Conservation (phyloP, 805 yeast species). For the Monosporozyma solicola region DNA sequence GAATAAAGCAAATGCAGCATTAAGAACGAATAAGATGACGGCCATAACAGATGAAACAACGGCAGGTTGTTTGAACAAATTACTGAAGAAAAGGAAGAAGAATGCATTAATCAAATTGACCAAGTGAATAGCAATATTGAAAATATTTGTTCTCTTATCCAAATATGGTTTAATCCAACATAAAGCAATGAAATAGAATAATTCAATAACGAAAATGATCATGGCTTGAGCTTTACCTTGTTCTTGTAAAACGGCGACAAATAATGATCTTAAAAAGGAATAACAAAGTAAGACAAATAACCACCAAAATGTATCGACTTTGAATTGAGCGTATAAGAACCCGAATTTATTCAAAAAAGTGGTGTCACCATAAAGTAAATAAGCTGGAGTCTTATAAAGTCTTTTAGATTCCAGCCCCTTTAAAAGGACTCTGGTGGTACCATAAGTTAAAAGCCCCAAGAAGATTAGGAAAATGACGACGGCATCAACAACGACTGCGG, state of each 20-base stretch:
- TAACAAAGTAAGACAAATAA: constrained; percentile 56
- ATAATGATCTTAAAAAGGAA: constrained; percentile 62
- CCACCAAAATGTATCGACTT: constrained; percentile 84
- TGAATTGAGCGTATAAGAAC: constrained; percentile 81
- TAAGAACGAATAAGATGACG: constrained; percentile 76
- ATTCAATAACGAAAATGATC: constrained; percentile 65
- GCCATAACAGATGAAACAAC: constrained; percentile 91
- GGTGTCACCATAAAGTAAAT: constrained; percentile 76
- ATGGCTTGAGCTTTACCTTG: constrained; percentile 79
- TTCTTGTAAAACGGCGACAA: constrained; percentile 78
- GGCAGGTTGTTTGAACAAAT: constrained; percentile 72
- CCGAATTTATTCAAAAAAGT: constrained; percentile 80
- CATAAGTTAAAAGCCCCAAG: constrained; percentile 54
- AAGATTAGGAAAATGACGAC: constrained; percentile 54
- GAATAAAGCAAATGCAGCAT: constrained; percentile 80
- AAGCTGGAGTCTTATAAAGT: constrained; percentile 85
- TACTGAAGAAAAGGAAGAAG: constrained; percentile 82
- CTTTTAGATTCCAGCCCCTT: constrained; percentile 64
- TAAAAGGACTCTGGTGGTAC: constrained; percentile 62
- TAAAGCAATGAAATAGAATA: constrained; percentile 53
- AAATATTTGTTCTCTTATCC: constrained; percentile 91
- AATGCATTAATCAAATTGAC: constrained; percentile 75
- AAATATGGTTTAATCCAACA: constrained; percentile 78
- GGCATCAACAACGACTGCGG: constrained; percentile 76
- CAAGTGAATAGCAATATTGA: constrained; percentile 77